phyloP scores from a whole-genome alignment of 2,329 filamentous ascomycete genomes.

The Fusarium aywerte region DNA sequence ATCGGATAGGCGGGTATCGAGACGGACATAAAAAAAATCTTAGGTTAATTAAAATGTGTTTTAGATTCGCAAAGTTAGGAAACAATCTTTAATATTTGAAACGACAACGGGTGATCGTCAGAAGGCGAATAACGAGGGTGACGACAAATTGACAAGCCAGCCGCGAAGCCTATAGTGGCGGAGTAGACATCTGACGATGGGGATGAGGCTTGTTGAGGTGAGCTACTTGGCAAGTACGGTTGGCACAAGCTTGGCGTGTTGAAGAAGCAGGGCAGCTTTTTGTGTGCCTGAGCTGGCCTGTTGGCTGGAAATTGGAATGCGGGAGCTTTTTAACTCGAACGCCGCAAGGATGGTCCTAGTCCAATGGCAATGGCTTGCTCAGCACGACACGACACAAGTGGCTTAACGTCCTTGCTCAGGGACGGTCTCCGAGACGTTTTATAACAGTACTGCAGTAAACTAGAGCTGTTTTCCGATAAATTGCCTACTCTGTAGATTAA shows the following conservation, averaged over 20 bases:
- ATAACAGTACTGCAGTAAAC: conserved; percentile 12
- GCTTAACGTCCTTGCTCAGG: conserved; percentile 21
- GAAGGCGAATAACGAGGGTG: conserved; percentile 37
- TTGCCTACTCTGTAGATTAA: background rate
- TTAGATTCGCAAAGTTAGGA: conserved; percentile 10
- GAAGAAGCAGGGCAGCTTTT: conserved; percentile 39
- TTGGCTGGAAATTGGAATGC: conserved; percentile 4
- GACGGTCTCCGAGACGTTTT: conserved; percentile 6
- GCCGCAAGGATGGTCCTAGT: conserved; percentile 31
- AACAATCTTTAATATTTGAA: conserved; percentile 24
- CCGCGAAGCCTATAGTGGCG: conserved; percentile 46
- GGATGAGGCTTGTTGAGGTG: conserved; percentile 46
- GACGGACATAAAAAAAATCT: conserved; percentile 1
- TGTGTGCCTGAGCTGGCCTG: conserved; percentile 22
- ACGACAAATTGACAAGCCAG: conserved; percentile 43
- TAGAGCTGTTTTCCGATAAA: background rate
- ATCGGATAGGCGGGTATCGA: conserved; percentile 7
- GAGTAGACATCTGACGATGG: conserved; percentile 46
- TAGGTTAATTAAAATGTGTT: background rate
- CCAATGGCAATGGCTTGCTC: conserved; percentile 34
- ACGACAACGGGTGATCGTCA: conserved; percentile 12
- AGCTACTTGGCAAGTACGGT: conserved; percentile 17
- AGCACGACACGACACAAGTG: conserved; percentile 21
- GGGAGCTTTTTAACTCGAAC: conserved; percentile 29
- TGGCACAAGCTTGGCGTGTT: conserved; percentile 33